Percentiles rank a stretch among this genome's conserved stretches.
Conservation (phyloP, 495 filamentous ascomycete genomes). For the Friedmanniomyces endolithicus region DNA sequence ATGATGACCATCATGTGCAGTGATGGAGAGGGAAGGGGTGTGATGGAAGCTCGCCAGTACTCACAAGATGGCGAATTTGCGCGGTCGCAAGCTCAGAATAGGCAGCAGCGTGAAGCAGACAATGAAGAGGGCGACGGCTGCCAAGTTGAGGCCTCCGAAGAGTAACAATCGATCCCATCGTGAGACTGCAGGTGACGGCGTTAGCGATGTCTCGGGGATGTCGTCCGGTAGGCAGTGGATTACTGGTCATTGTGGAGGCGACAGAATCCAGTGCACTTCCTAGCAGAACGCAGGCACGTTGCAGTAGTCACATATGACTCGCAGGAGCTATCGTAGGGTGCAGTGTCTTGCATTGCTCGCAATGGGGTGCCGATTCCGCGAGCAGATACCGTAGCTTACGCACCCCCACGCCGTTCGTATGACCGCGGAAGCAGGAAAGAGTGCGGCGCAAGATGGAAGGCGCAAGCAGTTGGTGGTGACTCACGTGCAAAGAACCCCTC, state of each 20-base stretch:
- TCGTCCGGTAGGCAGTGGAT: background rate
- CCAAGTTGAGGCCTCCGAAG: slow-evolving; percentile 84
- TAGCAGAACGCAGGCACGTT: slow-evolving; percentile 6
- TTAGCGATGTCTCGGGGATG: slow-evolving; percentile 25
- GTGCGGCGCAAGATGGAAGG: background rate
- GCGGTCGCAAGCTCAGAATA: slow-evolving; percentile 59
- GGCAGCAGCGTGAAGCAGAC: slow-evolving; percentile 85
- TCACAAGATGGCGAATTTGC: slow-evolving; percentile 95
- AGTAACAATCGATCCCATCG: slow-evolving; percentile 92
- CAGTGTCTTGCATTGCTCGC: background rate
- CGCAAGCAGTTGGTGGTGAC: slow-evolving; percentile 31
- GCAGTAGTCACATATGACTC: slow-evolving; percentile 2
- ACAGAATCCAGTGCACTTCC: background rate
- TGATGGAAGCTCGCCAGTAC: slow-evolving; percentile 31
- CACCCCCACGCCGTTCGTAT: background rate
- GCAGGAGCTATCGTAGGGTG: background rate
- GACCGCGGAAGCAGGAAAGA: background rate
- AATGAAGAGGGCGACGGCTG: slow-evolving; percentile 80
- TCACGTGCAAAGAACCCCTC: slow-evolving; percentile 93
- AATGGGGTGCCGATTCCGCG: background rate
- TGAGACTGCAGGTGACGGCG: slow-evolving; percentile 54
- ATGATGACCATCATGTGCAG: background rate
- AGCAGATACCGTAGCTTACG: background rate
- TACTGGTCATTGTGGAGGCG: background rate
- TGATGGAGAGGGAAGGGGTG: background rate